phyloP scores from a whole-genome alignment of 495 filamentous ascomycete genomes.

The Podospora comata region DNA sequence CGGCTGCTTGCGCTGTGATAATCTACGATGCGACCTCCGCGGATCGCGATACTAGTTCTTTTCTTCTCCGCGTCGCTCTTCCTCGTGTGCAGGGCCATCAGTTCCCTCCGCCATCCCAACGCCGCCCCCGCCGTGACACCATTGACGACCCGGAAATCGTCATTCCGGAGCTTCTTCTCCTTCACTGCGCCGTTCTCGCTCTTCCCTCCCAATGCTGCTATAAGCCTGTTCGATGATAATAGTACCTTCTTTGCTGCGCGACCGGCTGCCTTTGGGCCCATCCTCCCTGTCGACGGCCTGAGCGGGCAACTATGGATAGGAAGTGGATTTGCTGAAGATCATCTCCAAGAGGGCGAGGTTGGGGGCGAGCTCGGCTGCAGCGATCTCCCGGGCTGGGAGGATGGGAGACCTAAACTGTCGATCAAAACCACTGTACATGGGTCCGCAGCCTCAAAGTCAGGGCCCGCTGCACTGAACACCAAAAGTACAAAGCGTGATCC shows the following conservation, averaged over 20 bases:
- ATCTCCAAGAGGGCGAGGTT: slow-evolving; percentile 55
- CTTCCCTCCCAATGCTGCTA: slow-evolving; percentile 91
- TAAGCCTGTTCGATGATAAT: slow-evolving; percentile 95
- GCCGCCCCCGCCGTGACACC: slow-evolving; percentile 27
- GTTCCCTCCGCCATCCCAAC: slow-evolving; percentile 29
- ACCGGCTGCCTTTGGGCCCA: slow-evolving; percentile 88
- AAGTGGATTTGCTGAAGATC: slow-evolving; percentile 80
- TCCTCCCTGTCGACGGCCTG: slow-evolving; percentile 68
- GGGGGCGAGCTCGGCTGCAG: slow-evolving; percentile 96
- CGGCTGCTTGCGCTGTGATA: not conserved
- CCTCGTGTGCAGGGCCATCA: slow-evolving; percentile 46
- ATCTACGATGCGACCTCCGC: slow-evolving; percentile 45
- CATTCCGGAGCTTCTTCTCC: slow-evolving; percentile 44
- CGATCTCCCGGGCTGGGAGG: slow-evolving; percentile 91
- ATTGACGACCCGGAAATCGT: slow-evolving; percentile 28
- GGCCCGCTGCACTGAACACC: slow-evolving; percentile 8
- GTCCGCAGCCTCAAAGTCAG: slow-evolving; percentile 23
- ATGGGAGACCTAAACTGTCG: slow-evolving; percentile 34
- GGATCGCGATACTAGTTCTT: slow-evolving; percentile 44
- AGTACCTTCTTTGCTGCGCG: slow-evolving; percentile 92
- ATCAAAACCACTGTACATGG: slow-evolving; percentile 22
- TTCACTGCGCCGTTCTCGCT: slow-evolving; percentile 61
- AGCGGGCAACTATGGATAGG: slow-evolving; percentile 88
- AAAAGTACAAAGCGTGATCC: slow-evolving; percentile 22
- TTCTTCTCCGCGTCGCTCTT: slow-evolving; percentile 48